These are phyloP conservation scores for Xylariomycetidae sp. DNA, from an alignment of 2,329 filamentous ascomycete genomes.

Conservation along the genomic window DNA sequence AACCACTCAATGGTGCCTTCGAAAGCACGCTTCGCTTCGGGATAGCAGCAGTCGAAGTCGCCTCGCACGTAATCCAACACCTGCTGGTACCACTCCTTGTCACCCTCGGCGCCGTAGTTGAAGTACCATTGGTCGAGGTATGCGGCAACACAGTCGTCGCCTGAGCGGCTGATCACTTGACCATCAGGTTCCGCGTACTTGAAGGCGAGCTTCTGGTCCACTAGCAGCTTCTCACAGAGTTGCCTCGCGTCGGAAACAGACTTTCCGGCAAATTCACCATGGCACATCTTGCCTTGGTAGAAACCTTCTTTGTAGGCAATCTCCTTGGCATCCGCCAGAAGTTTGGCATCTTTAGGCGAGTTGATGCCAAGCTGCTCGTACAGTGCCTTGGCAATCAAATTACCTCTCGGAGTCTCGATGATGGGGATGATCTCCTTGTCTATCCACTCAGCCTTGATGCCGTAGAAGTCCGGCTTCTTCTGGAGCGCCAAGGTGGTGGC, in stretches of 20 bases:
- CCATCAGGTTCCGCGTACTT: conserved; percentile 84
- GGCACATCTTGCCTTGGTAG: conserved; percentile 87
- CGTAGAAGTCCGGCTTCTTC: conserved; percentile 95
- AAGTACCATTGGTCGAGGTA: conserved; percentile 97
- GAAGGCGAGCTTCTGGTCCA: conserved; percentile 75
- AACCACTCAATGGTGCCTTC: conserved; percentile 86
- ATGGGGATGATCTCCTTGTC: conserved; percentile 85
- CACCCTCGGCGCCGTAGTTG: conserved; percentile 70
- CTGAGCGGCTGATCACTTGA: conserved; percentile 76
- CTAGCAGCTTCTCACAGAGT: conserved; percentile 71
- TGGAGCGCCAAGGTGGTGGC: conserved; percentile 80
- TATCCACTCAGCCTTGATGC: conserved; percentile 94
- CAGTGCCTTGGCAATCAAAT: conserved; percentile 74
- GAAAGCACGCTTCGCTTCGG: conserved; percentile 73
- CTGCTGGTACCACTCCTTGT: conserved; percentile 60
- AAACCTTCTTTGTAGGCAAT: conserved; percentile 95
- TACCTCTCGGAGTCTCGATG: conserved; percentile 75
- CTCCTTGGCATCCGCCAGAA: conserved; percentile 90
- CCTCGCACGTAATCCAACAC: conserved; percentile 68
- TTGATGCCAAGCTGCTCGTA: conserved; percentile 94
- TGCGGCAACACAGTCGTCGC: conserved; percentile 88
- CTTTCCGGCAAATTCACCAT: conserved; percentile 83
- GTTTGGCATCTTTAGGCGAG: conserved; percentile 88
- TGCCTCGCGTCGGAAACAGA: conserved; percentile 82
- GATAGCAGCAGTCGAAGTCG: conserved; percentile 70